Evolutionary conservation across 352 stramenopile species (phyloP), one percentile per base, ranked within the genome.

Genomic region (Phytophthora foliorum): DNA sequence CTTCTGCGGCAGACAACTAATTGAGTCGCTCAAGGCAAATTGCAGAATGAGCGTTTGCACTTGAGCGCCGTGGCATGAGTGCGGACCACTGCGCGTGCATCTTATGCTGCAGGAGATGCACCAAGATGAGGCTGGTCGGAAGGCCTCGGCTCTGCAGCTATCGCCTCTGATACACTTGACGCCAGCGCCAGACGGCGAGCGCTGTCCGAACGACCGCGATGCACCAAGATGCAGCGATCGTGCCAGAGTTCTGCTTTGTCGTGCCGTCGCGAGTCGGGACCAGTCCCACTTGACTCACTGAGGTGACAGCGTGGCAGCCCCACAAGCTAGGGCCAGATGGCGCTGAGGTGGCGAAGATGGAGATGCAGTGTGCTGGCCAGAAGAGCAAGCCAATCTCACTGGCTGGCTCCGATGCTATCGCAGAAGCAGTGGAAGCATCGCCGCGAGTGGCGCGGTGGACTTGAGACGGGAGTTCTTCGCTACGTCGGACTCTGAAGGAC

Each of bases 211-310:
- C 19, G 29, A 41, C 13, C 54, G 56, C 29, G 31, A 14, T n/a
- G n/a, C 32, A 27, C 41, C 54, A 70, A 57, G 52, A 65, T 53
- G 53, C 24, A 31, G 13, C 36, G 61, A 53, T 69, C 34, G 55
- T 63, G 53, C 21, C 19, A 34, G 62, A 69, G 53, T 69, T 67
- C 64, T 72, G 64, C 68, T 67, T 72, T 72, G 60, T 68, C 27
- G 57, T 57, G 51, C 44, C 10, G 11, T 72, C 46, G 64, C 8
- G 38, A 57, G 54, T 36, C 38, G 57, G 17, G 29, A 57, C 63
- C 48, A 22, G 65, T 68, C 65, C 45, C 50, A 57, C 66, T 69
- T 65, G 66, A 64, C 58, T 69, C 66, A 62, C 32, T 50, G 56
- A 36, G 27, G 41, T 56, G 57, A 51, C 54, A 50, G 61, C 42